These are phyloP conservation scores for Aspergillus novoparasiticus DNA, from an alignment of 2,329 filamentous ascomycete genomes.

Conservation along the genomic window DNA sequence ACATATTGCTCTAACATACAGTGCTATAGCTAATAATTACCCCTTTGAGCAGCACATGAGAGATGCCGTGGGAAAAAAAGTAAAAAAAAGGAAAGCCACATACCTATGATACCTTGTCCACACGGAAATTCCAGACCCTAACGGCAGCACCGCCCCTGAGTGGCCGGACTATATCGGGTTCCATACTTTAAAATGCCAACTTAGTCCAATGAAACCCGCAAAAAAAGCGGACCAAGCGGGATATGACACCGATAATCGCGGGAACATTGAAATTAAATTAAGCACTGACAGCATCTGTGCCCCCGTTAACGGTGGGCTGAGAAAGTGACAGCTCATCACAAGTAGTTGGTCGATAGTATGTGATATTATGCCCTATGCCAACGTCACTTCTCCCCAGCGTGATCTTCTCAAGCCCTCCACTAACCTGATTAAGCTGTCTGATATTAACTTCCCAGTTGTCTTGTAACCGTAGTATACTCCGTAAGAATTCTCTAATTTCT, in stretches of 20 bases:
- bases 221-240: not conserved
- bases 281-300: not conserved
- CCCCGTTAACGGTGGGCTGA: not conserved
- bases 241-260: not conserved
- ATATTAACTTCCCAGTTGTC: too few relatives aligned
- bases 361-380: not conserved
- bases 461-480: too few relatives aligned
- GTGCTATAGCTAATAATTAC: not conserved
- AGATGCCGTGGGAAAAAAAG: not conserved
- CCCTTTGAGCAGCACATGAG: not conserved
- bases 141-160: not conserved
- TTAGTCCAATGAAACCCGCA: not conserved
- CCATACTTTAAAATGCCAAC: not conserved
- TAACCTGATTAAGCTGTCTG: too few relatives aligned
- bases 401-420: too few relatives aligned
- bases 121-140: not conserved
- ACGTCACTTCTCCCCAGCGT: not conserved
- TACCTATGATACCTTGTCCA: not conserved
- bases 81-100: not conserved
- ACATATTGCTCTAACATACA: not conserved
- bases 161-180: constrained; percentile 8
- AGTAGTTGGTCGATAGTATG: not conserved
- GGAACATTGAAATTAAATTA: constrained; percentile 3
- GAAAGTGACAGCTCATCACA: not conserved
- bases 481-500: too few relatives aligned